Evolutionary conservation across 371 early-diverging fungal genomes (phyloP).

Genomic region (Mucor velutinosus): DNA sequence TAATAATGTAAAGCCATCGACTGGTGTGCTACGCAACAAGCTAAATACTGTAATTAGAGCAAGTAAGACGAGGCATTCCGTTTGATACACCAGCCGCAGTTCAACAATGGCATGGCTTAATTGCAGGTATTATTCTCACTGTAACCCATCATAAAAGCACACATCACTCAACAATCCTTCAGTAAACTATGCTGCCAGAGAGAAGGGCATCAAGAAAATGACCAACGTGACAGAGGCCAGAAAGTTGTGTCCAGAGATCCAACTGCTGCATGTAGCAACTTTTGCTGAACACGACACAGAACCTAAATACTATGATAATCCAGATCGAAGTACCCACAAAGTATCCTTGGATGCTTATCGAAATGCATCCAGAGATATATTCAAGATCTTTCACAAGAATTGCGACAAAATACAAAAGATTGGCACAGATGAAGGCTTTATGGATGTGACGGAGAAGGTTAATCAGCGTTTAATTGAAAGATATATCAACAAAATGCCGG

Average conservation of each 20-base stretch:
- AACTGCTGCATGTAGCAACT: slow-evolving; percentile 88
- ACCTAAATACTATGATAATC: slow-evolving; percentile 71
- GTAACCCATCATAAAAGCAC: not conserved
- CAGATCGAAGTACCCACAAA: slow-evolving; percentile 80
- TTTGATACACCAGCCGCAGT: slow-evolving; percentile 77
- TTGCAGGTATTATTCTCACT: slow-evolving; percentile 70
- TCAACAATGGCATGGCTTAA: slow-evolving; percentile 89
- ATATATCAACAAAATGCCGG: slow-evolving; percentile 42
- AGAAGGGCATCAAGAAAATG: slow-evolving; percentile 50
- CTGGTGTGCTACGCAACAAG: not conserved
- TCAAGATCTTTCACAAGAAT: slow-evolving; percentile 64
- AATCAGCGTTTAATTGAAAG: slow-evolving; percentile 55
- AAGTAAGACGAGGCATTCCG: slow-evolving; percentile 71
- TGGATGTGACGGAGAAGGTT: slow-evolving; percentile 81
- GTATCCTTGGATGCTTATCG: slow-evolving; percentile 87
- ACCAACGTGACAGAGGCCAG: slow-evolving; percentile 60
- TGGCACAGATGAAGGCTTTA: slow-evolving; percentile 85
- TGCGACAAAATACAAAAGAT: slow-evolving; percentile 64
- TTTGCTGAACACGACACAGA: slow-evolving; percentile 67
- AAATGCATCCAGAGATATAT: slow-evolving; percentile 69
- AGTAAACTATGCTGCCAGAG: slow-evolving; percentile 67
- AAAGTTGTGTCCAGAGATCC: slow-evolving; percentile 70
- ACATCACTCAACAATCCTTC: not conserved
- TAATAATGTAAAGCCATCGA: slow-evolving; percentile 8
- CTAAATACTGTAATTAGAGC: slow-evolving; percentile 49